Base-by-base conservation (phyloP, 306 rosid species). In the Malus orientalis region DNA sequence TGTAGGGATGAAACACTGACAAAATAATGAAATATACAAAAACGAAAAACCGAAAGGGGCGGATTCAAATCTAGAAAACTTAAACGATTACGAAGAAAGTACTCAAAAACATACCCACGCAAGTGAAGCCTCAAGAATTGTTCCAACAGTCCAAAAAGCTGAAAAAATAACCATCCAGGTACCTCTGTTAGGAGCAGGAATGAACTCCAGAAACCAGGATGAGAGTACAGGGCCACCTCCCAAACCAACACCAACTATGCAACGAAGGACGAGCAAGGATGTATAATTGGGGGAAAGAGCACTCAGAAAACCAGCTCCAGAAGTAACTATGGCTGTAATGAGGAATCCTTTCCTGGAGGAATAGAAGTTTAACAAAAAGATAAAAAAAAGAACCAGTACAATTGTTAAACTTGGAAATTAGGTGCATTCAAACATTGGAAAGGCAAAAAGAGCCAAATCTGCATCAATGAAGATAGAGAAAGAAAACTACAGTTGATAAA, bases 91-190 rank as follows among this genome's bases (percentile, higher is more conserved):
- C 18, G 9, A 71, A 63, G 13, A 81, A 55, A 77, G 72, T 74
- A 75, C 80, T 65, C 27, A 73, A 77, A 85, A 69, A 75, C 81
- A 69, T 83, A 95, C 98, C 98, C 98, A 95, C 14, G 98, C 97
- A 83, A 95, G 90, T 60, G 96, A 92, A 66, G 98, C 98, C 81
- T 92, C 97, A 73, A 90, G 81, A 82, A 95, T 85, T 61, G 99
- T 90, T 79, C 99, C 99, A 82, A 95, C 2, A 44, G 97, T 92
- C 99, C 99, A 90, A 84, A 95, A 95, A 20, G 88, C 93, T 67
- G 96, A 88, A 89, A 92, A 95, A 76, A 88, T 72, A 85, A 92
- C 97, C 99, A 95, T 95, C 99, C 99, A 95, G 64, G 92, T 88
- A 71, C 99, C 99, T 88, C 99, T 88, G 76, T 80, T 87, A 63